Evolutionary conservation across 345 rosid genomes (phyloP), one percentile per base, ranked within the genome.

Genomic region (Eucalyptus paniculata): DNA sequence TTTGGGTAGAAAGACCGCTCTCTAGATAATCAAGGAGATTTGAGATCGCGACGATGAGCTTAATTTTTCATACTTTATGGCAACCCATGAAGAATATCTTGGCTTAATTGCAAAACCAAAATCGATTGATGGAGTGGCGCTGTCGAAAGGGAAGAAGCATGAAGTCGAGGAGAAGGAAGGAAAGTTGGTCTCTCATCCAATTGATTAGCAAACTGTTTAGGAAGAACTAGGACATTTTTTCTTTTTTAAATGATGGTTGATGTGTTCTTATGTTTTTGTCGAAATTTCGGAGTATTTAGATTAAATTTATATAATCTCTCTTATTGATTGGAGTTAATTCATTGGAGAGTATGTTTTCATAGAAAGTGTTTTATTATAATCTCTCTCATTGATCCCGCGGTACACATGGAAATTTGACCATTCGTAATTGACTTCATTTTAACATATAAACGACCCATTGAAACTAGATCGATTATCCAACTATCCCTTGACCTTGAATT

Each of bases 1-100:
- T 65, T 65, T n/a, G 10, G 10, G 19, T 16, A 28, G 21, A 62
- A 13, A 28, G 32, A 28, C 34, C 32, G 32, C 69, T 62, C 16
- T 62, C 0, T 15, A 28, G 32, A 62, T 62, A 62, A 60, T 60
- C 32, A 60, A 60, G 32, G 32, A 60, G 34, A n/a, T 14, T 28
- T 6, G 16, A 6, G 17, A 28, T 14, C 28, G 16, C 4, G 32
- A 62, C 4, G 0, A 62, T 62, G 77, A 32, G 4, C 0, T 32
- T 65, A 65, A 65, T 15, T 65, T 65, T 65, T 65, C 19, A 16
- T 65, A 7, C 72, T 65, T 65, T 6, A 65, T 4, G 19, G 7
- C 72, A 65, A 65, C 37, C 9, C 37, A 3, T 14, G 37, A n/a
- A 15, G 72, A 62, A n/a, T 65, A 65, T 14, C 2, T 65, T 65